Conservation (phyloP, 306 rosid species). For the Quercus mongolica region DNA sequence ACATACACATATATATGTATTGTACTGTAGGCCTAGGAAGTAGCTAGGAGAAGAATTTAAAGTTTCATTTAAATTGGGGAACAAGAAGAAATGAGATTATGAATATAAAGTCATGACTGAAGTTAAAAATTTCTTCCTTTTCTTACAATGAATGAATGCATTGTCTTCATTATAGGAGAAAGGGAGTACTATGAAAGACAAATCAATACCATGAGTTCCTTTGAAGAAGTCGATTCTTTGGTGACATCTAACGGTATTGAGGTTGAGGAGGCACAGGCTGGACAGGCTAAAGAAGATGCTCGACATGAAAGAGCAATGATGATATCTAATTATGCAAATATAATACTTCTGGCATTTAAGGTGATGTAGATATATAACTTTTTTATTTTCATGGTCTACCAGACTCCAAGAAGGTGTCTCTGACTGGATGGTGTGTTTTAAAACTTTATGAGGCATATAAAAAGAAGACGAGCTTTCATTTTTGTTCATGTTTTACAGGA, state of each 20-base stretch:
- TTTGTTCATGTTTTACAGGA: no score
- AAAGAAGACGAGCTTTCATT: no score
- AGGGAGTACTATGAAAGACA: slow-evolving; percentile 51
- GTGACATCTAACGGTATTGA: slow-evolving; percentile 5
- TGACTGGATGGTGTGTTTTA: no score
- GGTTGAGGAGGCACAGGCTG: slow-evolving; percentile 5
- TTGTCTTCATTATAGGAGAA: slow-evolving; percentile 29
- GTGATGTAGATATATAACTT: background rate
- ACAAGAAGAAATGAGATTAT: no score
- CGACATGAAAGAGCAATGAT: slow-evolving; percentile 53
- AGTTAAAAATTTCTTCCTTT: background rate
- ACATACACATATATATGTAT: no score
- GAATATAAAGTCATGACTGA: no score
- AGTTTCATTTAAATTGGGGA: no score
- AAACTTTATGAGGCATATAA: no score
- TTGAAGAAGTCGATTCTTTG: slow-evolving; percentile 37
- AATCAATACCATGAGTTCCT: slow-evolving; percentile 42
- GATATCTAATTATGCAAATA: slow-evolving; percentile 48
- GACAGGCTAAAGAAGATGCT: slow-evolving; percentile 21
- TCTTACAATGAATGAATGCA: background rate
- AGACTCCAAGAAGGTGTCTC: no score
- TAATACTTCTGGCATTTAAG: slow-evolving; percentile 46
- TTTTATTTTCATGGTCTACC: background rate
- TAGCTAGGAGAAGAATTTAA: no score
- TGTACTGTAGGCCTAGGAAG: no score